These are phyloP conservation scores for Ciborinia camelliae DNA, from an alignment of 2,329 filamentous ascomycete species.

Conservation along the genomic window DNA sequence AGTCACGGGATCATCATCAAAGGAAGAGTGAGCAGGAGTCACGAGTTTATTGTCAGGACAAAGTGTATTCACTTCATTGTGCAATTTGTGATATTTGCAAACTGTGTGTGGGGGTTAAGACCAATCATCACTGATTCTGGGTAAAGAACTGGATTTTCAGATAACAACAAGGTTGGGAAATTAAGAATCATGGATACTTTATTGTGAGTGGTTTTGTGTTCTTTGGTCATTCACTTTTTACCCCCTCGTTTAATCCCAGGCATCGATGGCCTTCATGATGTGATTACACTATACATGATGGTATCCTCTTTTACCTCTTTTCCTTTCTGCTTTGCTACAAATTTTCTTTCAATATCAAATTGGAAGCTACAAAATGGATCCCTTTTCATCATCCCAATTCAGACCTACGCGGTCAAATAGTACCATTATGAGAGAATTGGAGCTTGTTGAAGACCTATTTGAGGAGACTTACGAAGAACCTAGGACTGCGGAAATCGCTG, in stretches of 20 bases:
- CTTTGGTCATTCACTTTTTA: neutral
- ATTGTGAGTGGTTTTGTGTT: slow-evolving; percentile 11
- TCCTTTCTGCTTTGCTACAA: neutral
- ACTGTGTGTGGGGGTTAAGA: neutral
- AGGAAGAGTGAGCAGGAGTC: neutral
- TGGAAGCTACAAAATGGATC: neutral
- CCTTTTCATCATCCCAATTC: neutral
- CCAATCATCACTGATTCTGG: neutral
- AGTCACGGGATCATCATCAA: neutral
- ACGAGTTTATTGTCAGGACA: neutral
- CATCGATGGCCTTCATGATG: neutral
- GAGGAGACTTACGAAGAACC: neutral
- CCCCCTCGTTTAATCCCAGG: neutral
- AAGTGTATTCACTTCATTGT: neutral
- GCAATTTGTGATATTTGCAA: neutral
- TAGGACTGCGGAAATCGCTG: slow-evolving; percentile 80
- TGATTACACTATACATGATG: neutral
- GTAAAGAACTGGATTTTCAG: neutral
- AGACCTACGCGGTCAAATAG: neutral
- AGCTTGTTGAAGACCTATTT: neutral
- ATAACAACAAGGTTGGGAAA: neutral
- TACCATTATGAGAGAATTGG: neutral
- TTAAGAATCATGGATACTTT: slow-evolving; percentile 17
- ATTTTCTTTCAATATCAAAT: neutral
- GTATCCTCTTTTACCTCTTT: neutral